These are phyloP conservation scores for Trifolium repens DNA, from an alignment of 306 rosid genomes.

Conservation along the genomic window DNA sequence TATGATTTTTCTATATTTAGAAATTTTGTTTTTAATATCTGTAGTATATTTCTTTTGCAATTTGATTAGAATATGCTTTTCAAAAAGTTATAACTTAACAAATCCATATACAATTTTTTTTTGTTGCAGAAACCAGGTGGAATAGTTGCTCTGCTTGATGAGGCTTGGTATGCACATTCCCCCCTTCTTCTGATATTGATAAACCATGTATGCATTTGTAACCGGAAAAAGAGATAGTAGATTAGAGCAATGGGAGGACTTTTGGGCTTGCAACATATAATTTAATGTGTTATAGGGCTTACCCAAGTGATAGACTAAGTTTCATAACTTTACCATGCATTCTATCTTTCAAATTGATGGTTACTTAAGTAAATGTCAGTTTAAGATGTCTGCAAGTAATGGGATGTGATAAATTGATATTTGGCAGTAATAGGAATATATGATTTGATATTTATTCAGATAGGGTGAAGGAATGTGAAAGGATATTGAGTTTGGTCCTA, in stretches of 20 bases:
- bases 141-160: constrained; percentile 86
- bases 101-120: constrained; percentile 26
- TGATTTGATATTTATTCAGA: constrained; percentile 31
- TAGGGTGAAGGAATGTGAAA: constrained; percentile 22
- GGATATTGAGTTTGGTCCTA: background rate
- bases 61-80: constrained; percentile 29
- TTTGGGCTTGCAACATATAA: constrained; percentile 18
- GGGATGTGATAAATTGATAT: constrained; percentile 25
- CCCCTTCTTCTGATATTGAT: constrained; percentile 11
- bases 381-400: constrained; percentile 35
- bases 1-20: constrained; percentile 21
- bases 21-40: constrained; percentile 34
- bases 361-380: constrained; percentile 3
- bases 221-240: constrained; percentile 23
- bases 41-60: constrained; percentile 20
- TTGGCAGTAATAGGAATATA: background rate
- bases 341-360: constrained; percentile 5
- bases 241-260: constrained; percentile 25
- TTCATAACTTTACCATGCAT: constrained; percentile 3
- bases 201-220: constrained; percentile 23
- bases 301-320: constrained; percentile 35
- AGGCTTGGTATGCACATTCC: constrained; percentile 81
- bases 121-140: constrained; percentile 96
- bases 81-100: constrained; percentile 25
- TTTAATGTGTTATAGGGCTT: constrained; percentile 23